Conservation (phyloP, 805 yeast species). For the Lipomyces orientalis region DNA sequence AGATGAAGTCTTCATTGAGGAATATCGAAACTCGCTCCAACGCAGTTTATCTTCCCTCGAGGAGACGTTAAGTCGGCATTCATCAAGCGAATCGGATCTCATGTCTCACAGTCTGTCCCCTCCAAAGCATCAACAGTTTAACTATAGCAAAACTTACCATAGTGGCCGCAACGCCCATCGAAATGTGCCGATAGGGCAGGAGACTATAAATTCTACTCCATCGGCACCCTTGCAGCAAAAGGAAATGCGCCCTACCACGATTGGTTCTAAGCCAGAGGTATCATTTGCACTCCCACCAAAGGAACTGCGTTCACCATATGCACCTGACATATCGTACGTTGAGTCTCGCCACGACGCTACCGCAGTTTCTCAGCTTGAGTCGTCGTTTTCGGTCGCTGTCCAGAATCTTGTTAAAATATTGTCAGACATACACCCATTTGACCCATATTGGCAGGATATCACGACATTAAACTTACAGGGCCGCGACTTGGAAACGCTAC, state of each 20-base stretch:
- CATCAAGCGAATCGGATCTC: not conserved
- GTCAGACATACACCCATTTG: constrained; percentile 48
- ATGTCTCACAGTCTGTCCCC: constrained; percentile 19
- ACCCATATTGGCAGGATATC: constrained; percentile 52
- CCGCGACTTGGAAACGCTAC: constrained; percentile 49
- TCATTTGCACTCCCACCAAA: constrained; percentile 23
- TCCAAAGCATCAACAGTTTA: constrained; percentile 13
- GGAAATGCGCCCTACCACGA: not conserved
- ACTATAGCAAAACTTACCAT: not conserved
- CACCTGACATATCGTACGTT: constrained; percentile 38
- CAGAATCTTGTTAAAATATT: constrained; percentile 52
- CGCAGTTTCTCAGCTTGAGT: constrained; percentile 45
- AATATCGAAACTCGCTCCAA: constrained; percentile 20
- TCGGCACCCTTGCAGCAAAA: not conserved
- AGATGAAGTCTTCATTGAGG: constrained; percentile 25
- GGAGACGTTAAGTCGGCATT: constrained; percentile 21
- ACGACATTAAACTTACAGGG: constrained; percentile 47
- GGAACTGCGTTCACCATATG: constrained; percentile 14
- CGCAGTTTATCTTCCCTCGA: constrained; percentile 29
- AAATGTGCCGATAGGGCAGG: not conserved
- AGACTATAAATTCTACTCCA: constrained; percentile 1
- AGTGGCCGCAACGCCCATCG: not conserved
- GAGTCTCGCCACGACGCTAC: constrained; percentile 47
- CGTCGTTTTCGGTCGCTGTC: constrained; percentile 53
- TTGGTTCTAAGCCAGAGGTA: constrained; percentile 25